Percentiles rank a stretch among this genome's conserved stretches.
Evolutionary conservation across 1,284 basidiomycete genomes (phyloP).

Genomic region (Ceratobasidium sp.): DNA sequence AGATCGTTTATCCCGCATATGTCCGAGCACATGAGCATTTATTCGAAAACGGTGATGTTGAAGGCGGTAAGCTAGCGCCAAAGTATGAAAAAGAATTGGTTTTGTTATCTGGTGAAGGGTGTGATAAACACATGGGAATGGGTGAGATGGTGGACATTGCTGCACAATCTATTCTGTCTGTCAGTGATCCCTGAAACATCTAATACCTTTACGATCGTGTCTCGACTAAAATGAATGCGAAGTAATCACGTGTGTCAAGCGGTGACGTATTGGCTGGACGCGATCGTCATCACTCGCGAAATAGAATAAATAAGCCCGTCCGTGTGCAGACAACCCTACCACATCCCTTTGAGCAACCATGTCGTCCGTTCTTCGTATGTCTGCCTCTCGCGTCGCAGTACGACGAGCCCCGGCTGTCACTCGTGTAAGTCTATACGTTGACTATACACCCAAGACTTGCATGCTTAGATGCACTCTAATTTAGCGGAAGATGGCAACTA

Average conservation of each 20-base stretch:
- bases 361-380: slow-evolving; percentile 17
- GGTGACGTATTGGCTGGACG: slow-evolving; percentile 9
- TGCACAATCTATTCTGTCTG: slow-evolving; percentile 12
- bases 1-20: slow-evolving; percentile 95
- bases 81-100: slow-evolving; percentile 64
- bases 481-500: slow-evolving; percentile 26
- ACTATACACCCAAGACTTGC: background rate
- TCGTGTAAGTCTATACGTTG: background rate
- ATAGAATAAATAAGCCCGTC: slow-evolving; percentile 5
- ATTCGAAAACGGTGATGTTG: slow-evolving; percentile 78
- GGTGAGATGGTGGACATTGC: slow-evolving; percentile 63
- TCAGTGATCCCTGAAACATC: background rate
- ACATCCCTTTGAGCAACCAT: background rate
- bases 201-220: background rate
- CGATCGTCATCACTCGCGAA: slow-evolving; percentile 21
- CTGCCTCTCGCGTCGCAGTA: slow-evolving; percentile 12
- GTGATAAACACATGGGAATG: slow-evolving; percentile 59
- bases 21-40: slow-evolving; percentile 79
- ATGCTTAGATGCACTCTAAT: background rate
- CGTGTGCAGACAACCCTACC: background rate
- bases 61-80: slow-evolving; percentile 64
- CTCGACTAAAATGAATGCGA: background rate
- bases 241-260: slow-evolving; percentile 8
- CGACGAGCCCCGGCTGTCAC: slow-evolving; percentile 9
- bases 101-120: slow-evolving; percentile 59